Base-by-base conservation (phyloP, 768 basidiomycete species). In the Tylopilus felleus region DNA sequence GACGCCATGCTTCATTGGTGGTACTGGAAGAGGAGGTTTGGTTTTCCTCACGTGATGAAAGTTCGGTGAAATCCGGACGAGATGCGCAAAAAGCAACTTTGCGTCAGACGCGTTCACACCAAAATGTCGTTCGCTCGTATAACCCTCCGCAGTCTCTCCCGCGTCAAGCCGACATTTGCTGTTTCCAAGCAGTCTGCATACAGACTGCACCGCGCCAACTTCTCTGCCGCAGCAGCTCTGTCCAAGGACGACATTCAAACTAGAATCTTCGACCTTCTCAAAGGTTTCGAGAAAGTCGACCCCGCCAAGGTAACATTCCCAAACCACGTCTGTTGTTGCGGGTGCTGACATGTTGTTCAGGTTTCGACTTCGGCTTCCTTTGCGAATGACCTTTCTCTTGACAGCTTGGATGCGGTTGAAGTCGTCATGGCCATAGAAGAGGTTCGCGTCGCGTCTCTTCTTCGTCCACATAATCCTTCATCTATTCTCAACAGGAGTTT, bases 381-480 rank as follows among this genome's bases (percentile, higher is more conserved):
- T 83, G 84, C 40, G 80, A 55, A 67, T 78, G 74, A 38, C 83
- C 85, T 53, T 78, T 80, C 63, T 80, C 79, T 46, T 29, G 97
- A 99, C 74, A 98, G 94, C 64, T 76, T 99, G 69, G 97, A 99
- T 71, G 83, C 94, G 19, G 95, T 99, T 19, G 97, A 99, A 72
- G 94, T 98, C 25, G 91, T 98, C 64, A 97, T 99, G 94, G 93
- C 96, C 38, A 88, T 99, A 61, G 97, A 99, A 75, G 97, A 94
- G 83, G 88, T 84, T 61, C 48, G 58, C 23, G 22, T 35, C 19
- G 47, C 53, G 50, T 52, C 39, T 52, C 40, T 36, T 27, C 31
- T 52, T n/a, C 21, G 43, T 51, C 40, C 19, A 51, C 38, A 38
- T 38, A 55, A 51, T 17, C 36, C 48, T 51, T 49, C 21, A 52